Base-by-base conservation (phyloP, 768 basidiomycete genomes). In the Scleroderma citrinum region DNA sequence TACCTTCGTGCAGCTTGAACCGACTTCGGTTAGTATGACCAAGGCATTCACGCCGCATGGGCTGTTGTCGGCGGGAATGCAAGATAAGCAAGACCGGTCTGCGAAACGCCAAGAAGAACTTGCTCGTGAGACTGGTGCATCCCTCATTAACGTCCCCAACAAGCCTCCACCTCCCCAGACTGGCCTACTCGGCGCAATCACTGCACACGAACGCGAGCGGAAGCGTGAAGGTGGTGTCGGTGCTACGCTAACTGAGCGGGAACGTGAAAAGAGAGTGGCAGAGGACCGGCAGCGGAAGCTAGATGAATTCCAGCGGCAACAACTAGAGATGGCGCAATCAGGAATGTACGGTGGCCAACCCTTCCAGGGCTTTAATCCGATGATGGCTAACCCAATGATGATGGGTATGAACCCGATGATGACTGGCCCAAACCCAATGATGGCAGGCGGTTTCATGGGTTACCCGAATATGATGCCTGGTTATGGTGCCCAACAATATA, bases 11-110 rank as follows among this genome's bases (percentile, higher is more conserved):
- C 87, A 88, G 58, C 73, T 92, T 23, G 88, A 91, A 44, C 74
- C 77, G 8, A 65, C 82, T 5, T 75, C 82, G 1, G 80, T 85
- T 47, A 79, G 77, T 17, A 84, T 92, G 76, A 94, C 90, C 10
- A 95, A 94, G 62, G 93, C 93, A 1, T 96, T 97, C 62, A 87
- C 90, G 0, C 92, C 94, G 3, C 92, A 95, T 52, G 96, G 96
- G 7, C 71, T 99, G 14, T 81, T 99, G 35, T 93, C 92, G 50
- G 92, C 92, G 47, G 96, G 96, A 32, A 75, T 98, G 56, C 91
- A 95, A 61, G 94, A 97, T 64, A 92, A 92, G 65, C 85, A 94
- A 64, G 93, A 96, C 62, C 82, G 95, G 31, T 96, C 93, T 26
- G 96, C 96, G 2, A 94, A 94, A 67, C 78, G 86, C 46, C 92